A percentile compares a stretch with the other conserved stretches of the same genome.
These are phyloP conservation scores for Colletotrichum sp. DNA, from an alignment of 2,329 filamentous ascomycete species.

Conservation along the genomic window DNA sequence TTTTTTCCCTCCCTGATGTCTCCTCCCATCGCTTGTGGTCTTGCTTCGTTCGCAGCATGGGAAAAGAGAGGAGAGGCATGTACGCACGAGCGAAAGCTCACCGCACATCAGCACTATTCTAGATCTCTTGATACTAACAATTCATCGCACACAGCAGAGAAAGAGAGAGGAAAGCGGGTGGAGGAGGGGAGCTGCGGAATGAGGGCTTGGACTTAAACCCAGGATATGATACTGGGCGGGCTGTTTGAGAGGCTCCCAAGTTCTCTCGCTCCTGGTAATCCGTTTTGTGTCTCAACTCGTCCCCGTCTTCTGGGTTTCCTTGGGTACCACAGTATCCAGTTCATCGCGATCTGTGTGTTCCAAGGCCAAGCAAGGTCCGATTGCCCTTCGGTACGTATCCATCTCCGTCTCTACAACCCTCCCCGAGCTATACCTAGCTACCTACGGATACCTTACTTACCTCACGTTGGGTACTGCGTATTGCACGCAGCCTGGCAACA, in stretches of 20 bases:
- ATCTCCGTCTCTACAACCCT: not conserved
- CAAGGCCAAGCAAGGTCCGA: not conserved
- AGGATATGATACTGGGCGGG: not conserved
- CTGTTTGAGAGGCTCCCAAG: not conserved
- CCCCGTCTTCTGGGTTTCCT: not conserved
- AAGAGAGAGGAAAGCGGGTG: not conserved
- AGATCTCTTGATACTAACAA: not conserved
- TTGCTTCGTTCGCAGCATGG: not conserved
- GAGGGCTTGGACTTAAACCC: not conserved
- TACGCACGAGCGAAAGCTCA: not conserved
- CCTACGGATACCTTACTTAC: not conserved
- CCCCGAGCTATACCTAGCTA: not conserved
- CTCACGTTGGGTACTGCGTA: not conserved
- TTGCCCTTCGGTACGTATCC: not conserved
- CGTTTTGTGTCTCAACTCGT: not conserved
- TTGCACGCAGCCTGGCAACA: not conserved
- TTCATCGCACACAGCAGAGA: not conserved
- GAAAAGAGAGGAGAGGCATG: not conserved
- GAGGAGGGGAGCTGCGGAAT: not conserved
- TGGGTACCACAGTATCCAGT: not conserved
- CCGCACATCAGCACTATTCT: not conserved
- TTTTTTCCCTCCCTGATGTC: not conserved
- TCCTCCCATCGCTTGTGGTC: not conserved
- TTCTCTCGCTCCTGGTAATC: not conserved
- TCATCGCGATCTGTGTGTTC: not conserved